Conservation (phyloP, 2,329 filamentous ascomycete genomes). For the Coleophoma cylindrospora region DNA sequence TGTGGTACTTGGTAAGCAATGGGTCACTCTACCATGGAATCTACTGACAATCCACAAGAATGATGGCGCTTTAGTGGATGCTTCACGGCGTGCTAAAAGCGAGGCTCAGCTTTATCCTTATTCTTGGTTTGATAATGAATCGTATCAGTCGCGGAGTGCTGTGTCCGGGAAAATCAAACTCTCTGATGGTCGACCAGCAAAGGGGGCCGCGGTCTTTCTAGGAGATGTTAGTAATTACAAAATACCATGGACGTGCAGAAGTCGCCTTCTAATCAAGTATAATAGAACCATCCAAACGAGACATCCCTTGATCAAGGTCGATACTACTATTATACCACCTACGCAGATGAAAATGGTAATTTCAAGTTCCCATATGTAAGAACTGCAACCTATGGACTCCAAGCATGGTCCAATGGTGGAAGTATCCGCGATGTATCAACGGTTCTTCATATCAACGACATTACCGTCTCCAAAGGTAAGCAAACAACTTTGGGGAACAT, state of each 20-base stretch:
- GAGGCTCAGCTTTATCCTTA: slow-evolving; percentile 43
- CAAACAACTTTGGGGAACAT: slow-evolving; percentile 30
- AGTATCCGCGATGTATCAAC: slow-evolving; percentile 39
- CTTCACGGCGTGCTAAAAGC: slow-evolving; percentile 28
- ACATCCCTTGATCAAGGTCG: slow-evolving; percentile 40
- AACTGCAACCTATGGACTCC: slow-evolving; percentile 37
- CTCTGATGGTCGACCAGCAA: slow-evolving; percentile 40
- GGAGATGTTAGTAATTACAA: slow-evolving; percentile 28
- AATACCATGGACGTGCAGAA: no score
- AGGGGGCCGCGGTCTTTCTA: slow-evolving; percentile 41
- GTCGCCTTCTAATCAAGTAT: no score
- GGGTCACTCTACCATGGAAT: not conserved
- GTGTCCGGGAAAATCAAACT: slow-evolving; percentile 37
- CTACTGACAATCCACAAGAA: slow-evolving; percentile 22
- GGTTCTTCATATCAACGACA: slow-evolving; percentile 33
- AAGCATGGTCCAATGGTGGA: slow-evolving; percentile 44
- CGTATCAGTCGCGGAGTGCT: slow-evolving; percentile 40
- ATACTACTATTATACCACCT: slow-evolving; percentile 42
- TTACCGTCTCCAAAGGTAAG: slow-evolving; percentile 30
- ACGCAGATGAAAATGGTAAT: slow-evolving; percentile 34
- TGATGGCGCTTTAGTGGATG: slow-evolving; percentile 39
- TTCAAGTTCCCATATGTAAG: slow-evolving; percentile 40
- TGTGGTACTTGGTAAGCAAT: slow-evolving; percentile 32
- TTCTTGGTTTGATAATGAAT: slow-evolving; percentile 37
- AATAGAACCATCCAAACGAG: slow-evolving; percentile 31